Evolutionary conservation across 140 eudicot genomes (phyloP), one percentile per base, ranked within the genome.

Genomic region (Ambrosia hybrid): DNA sequence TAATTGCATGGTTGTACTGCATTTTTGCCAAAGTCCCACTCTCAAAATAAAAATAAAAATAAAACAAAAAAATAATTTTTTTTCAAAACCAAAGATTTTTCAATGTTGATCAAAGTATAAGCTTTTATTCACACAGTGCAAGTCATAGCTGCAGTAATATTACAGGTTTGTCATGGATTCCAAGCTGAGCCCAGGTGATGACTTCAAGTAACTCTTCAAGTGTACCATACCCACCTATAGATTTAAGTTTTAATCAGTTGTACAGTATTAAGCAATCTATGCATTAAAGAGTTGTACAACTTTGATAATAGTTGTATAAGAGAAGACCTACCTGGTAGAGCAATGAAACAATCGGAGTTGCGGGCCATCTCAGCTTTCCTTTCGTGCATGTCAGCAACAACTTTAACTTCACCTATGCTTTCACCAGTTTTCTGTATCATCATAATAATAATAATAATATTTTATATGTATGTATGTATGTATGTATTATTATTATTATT

Each of bases 351-450:
- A 79, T 90, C 97, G 68, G 97, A 87, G 67, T 84, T 87, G 80
- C 84, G 86, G 80, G 97, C 97, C 97, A 90, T 90, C 72, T 87
- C 95, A 51, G 97, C 97, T 75, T 90, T 90, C 73, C 97, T 90
- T 82, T 87, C 84, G 68, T 90, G 97, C 97, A 90, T 90, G 77
- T 82, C 84, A 57, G 82, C 85, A 43, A 90, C 97, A 56, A 82
- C 72, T 57, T 71, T 85, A 49, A 85, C 83, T 74, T 90, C 95
- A 15, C 97, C 97, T 34, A 85, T 71, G 51, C 86, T 83, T 72
- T 85, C 97, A 9, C 97, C 95, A 38, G 88, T 85, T 73, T 71
- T 80, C 97, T 90, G 83, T 62, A 37, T 10, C n/a, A n/a, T 52
- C 14, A n/a, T 36, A 38, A 38, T n/a, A 10, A 45, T 9, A 3